phyloP scores from a whole-genome alignment of 805 yeast species.

The Saccharomycopsis oosterbeekiorum region DNA sequence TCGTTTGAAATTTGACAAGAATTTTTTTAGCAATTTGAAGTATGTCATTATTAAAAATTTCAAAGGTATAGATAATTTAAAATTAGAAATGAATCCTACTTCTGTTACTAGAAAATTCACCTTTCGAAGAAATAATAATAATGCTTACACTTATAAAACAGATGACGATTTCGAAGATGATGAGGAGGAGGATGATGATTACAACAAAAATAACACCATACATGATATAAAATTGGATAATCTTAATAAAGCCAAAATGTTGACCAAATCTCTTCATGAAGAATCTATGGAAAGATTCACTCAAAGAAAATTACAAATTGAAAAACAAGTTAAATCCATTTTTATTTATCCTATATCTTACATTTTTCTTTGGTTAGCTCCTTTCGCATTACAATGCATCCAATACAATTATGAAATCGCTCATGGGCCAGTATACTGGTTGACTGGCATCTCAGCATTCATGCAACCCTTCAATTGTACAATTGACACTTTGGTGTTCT shows the following conservation, averaged over 20 bases:
- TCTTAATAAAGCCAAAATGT: constrained; percentile 17
- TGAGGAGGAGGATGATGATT: background rate
- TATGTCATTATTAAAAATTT: constrained; percentile 22
- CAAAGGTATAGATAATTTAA: constrained; percentile 19
- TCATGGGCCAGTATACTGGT: constrained; percentile 50
- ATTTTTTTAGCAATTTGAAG: constrained; percentile 14
- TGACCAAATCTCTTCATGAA: constrained; percentile 38
- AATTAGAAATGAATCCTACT: constrained; percentile 1
- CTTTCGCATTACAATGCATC: constrained; percentile 56
- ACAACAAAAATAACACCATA: background rate
- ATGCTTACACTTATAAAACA: background rate
- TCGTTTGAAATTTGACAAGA: constrained; percentile 13
- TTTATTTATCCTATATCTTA: constrained; percentile 82
- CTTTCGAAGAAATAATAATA: background rate
- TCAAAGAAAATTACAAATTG: constrained; percentile 52
- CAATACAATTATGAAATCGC: constrained; percentile 38
- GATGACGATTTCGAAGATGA: constrained; percentile 2
- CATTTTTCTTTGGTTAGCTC: constrained; percentile 72
- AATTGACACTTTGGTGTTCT: constrained; percentile 66
- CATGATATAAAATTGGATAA: background rate
- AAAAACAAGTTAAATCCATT: constrained; percentile 68
- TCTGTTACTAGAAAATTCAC: background rate
- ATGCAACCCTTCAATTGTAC: constrained; percentile 75
- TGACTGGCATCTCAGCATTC: constrained; percentile 58
- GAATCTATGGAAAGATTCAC: constrained; percentile 55